A percentile compares a stretch with the other conserved stretches of the same genome.
phyloP scores from a whole-genome alignment of 192 early-diverging fungal species.

The Coemansia sp. region DNA sequence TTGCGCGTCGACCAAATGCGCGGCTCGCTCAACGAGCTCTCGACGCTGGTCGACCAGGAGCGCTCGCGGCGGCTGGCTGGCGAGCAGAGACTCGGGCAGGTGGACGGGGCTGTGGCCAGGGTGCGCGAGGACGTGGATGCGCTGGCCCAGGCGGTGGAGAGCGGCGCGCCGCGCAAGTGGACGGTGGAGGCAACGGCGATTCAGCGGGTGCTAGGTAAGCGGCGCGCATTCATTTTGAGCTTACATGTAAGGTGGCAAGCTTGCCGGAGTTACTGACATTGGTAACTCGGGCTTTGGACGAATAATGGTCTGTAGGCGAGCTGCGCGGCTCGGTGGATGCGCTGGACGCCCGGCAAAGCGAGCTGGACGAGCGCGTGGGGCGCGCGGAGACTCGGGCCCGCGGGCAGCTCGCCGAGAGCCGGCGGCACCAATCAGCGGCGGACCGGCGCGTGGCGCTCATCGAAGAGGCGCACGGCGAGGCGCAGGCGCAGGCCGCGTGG shows the following conservation, averaged over 20 bases:
- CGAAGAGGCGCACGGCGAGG: constrained; percentile 1
- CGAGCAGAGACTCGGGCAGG: constrained; percentile 2
- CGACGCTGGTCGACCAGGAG: neutral
- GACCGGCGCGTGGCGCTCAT: neutral
- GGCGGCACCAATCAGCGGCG: neutral
- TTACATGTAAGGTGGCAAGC: neutral
- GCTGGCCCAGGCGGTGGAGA: constrained; percentile 7
- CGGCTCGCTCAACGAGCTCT: constrained; percentile 25
- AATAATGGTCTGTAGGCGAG: constrained; percentile 8
- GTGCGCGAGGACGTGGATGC: constrained; percentile 27
- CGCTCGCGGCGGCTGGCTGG: neutral
- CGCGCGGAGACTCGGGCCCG: constrained; percentile 5
- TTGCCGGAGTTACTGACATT: neutral
- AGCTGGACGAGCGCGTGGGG: neutral
- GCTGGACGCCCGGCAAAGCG: neutral
- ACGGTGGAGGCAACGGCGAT: neutral
- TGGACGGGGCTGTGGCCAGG: constrained; percentile 7
- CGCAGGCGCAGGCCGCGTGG: constrained; percentile 2
- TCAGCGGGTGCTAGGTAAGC: constrained; percentile 9
- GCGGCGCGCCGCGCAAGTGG: neutral
- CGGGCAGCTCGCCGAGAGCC: neutral
- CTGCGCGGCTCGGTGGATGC: constrained; percentile 1
- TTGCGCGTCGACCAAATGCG: constrained; percentile 37
- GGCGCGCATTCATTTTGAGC: neutral
- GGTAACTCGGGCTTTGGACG: neutral